Conservation (phyloP, 192 early-diverging fungal genomes). For the Chytriomyces sp. region DNA sequence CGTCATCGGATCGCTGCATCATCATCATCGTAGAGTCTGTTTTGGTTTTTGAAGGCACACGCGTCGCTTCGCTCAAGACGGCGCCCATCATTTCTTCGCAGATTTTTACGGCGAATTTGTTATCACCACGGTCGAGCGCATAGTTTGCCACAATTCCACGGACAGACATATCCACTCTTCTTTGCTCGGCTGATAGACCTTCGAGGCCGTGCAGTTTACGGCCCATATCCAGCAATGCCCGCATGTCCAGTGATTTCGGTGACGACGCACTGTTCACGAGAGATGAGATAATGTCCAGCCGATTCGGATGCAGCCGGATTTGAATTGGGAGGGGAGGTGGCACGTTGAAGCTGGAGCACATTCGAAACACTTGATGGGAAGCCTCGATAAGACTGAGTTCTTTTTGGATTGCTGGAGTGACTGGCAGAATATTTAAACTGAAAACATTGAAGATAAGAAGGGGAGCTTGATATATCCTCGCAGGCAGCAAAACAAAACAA, state of each 20-base stretch:
- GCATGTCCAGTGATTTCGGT: constrained; percentile 38
- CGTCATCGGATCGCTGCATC: constrained; percentile 39
- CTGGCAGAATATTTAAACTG: constrained; percentile 68
- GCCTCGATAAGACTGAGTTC: constrained; percentile 76
- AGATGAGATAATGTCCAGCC: constrained; percentile 63
- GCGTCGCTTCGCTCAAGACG: constrained; percentile 37
- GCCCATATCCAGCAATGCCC: constrained; percentile 61
- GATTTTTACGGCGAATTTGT: constrained; percentile 55
- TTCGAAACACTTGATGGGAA: constrained; percentile 62
- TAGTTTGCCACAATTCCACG: constrained; percentile 67
- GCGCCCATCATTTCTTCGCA: constrained; percentile 67
- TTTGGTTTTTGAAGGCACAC: not conserved
- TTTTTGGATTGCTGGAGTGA: constrained; percentile 55
- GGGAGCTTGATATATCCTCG: not conserved
- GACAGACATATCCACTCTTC: constrained; percentile 57
- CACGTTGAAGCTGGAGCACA: constrained; percentile 52
- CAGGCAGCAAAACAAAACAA: constrained; percentile 15
- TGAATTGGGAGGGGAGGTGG: constrained; percentile 71
- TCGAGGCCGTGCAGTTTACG: constrained; percentile 52
- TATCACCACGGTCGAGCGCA: constrained; percentile 63
- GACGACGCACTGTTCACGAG: constrained; percentile 17
- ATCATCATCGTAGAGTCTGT: constrained; percentile 18
- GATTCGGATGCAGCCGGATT: constrained; percentile 65
- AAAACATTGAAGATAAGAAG: not conserved
- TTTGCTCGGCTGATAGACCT: constrained; percentile 34